Conservation (phyloP, 257 asterid species). For the Oldenlandia corymbosa region DNA sequence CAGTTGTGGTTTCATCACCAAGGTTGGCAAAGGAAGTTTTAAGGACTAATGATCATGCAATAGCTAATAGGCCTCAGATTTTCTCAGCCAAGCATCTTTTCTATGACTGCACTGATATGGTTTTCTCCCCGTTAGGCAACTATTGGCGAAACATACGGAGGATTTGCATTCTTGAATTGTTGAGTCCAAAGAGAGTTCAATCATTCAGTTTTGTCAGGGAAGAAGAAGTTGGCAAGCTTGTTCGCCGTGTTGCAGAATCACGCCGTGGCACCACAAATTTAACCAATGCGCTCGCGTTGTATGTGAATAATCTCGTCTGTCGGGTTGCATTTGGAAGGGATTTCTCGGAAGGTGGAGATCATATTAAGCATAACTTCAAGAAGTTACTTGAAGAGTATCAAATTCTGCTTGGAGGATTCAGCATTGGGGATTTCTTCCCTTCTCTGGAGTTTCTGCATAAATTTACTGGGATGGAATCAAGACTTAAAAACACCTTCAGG, state of each 20-base stretch:
- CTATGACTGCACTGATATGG: slow-evolving; percentile 46
- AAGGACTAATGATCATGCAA: slow-evolving; percentile 37
- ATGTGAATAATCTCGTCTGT: slow-evolving; percentile 45
- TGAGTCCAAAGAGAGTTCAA: slow-evolving; percentile 42
- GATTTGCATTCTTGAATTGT: slow-evolving; percentile 35
- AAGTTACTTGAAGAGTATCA: slow-evolving; percentile 47
- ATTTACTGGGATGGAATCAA: slow-evolving; percentile 36
- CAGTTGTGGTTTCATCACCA: slow-evolving; percentile 46
- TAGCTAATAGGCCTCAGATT: slow-evolving; percentile 44
- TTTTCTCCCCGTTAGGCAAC: slow-evolving; percentile 43
- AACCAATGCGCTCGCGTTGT: slow-evolving; percentile 28
- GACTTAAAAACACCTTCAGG: slow-evolving; percentile 35
- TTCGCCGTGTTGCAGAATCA: slow-evolving; percentile 28
- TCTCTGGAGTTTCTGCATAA: slow-evolving; percentile 44
- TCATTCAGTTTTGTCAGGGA: slow-evolving; percentile 35
- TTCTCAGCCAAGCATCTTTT: slow-evolving; percentile 47
- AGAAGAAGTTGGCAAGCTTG: slow-evolving; percentile 40
- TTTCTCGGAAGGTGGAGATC: slow-evolving; percentile 38
- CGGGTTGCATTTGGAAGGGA: slow-evolving; percentile 43
- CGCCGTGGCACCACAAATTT: slow-evolving; percentile 15
- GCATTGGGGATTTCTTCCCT: slow-evolving; percentile 56
- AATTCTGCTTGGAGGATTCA: slow-evolving; percentile 47
- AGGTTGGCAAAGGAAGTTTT: slow-evolving; percentile 43
- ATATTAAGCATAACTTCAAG: slow-evolving; percentile 38
- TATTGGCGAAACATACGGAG: slow-evolving; percentile 46